Evolutionary conservation across 2,329 filamentous ascomycete genomes (phyloP).

Genomic region (Arachnopeziza araneosa): DNA sequence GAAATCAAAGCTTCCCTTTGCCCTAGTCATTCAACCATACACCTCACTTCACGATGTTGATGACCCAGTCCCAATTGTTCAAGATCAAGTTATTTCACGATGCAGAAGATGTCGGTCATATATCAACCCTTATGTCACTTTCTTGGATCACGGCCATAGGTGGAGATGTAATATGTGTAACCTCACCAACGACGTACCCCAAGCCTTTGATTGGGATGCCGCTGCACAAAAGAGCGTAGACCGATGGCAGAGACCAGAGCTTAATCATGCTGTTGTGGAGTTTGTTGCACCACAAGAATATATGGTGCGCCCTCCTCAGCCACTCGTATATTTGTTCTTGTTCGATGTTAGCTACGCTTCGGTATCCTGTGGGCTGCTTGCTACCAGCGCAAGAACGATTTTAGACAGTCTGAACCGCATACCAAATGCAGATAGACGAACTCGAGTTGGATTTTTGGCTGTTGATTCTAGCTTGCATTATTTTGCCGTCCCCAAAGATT

Average conservation of each 20-base stretch:
- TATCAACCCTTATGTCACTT: conserved; percentile 96
- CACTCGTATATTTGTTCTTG: conserved; percentile 90
- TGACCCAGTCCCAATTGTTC: conserved; percentile 83
- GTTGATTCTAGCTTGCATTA: conserved; percentile 94
- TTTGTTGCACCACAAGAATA: conserved; percentile 98
- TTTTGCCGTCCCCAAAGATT: conserved; percentile 88
- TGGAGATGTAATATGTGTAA: conserved; percentile 99
- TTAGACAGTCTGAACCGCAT: conserved; percentile 92
- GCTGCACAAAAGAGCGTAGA: conserved; percentile 87
- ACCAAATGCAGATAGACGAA: conserved; percentile 94
- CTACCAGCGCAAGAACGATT: conserved; percentile 88
- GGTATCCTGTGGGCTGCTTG: conserved; percentile 83
- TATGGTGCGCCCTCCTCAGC: conserved; percentile 96
- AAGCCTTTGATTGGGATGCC: conserved; percentile 97
- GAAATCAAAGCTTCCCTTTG: conserved; percentile 93
- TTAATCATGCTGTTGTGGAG: conserved; percentile 95
- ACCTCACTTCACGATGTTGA: conserved; percentile 88
- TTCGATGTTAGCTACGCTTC: conserved; percentile 91
- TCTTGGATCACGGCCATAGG: conserved; percentile 92
- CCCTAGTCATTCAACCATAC: conserved; percentile 93
- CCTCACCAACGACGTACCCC: conserved; percentile 96
- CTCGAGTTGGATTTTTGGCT: conserved; percentile 88
- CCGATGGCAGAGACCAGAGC: conserved; percentile 83
- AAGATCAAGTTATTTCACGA: conserved; percentile 95
- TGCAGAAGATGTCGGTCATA: conserved; percentile 95